Conservation (phyloP, 345 rosid species). For the Tarenaya hassleriana region DNA sequence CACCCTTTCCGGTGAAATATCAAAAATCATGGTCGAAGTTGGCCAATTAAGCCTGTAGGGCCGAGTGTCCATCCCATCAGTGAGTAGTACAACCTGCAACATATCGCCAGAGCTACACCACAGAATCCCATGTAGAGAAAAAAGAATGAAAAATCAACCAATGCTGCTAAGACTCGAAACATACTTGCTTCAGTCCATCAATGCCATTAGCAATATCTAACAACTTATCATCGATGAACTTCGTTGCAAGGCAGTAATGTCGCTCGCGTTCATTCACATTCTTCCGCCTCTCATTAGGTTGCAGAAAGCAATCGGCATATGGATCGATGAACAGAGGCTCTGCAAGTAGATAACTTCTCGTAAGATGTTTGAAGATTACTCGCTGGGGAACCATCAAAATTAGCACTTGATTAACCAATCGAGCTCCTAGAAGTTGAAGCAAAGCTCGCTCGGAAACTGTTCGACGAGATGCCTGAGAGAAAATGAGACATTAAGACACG, state of each 20-base stretch:
- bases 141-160: neutral
- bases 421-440: neutral
- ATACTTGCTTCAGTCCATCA: constrained; percentile 82
- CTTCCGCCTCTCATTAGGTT: constrained; percentile 37
- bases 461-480: constrained; percentile 25
- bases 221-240: constrained; percentile 76
- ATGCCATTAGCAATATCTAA: constrained; percentile 46
- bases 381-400: neutral
- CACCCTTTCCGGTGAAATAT: constrained; percentile 58
- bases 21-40: constrained; percentile 70
- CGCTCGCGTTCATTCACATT: constrained; percentile 38
- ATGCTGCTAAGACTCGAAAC: neutral
- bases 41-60: constrained; percentile 93
- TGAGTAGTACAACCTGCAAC: constrained; percentile 75
- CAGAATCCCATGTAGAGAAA: constrained; percentile 3
- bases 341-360: constrained; percentile 25
- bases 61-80: constrained; percentile 95
- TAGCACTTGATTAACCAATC: constrained; percentile 1
- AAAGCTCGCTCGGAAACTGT: neutral
- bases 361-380: neutral
- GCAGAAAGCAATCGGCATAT: constrained; percentile 74
- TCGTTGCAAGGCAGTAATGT: constrained; percentile 73
- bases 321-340: constrained; percentile 87
- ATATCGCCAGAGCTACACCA: constrained; percentile 10
- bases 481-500: neutral